phyloP scores from a whole-genome alignment of 495 filamentous ascomycete genomes.

The Xylaria flabelliformis region DNA sequence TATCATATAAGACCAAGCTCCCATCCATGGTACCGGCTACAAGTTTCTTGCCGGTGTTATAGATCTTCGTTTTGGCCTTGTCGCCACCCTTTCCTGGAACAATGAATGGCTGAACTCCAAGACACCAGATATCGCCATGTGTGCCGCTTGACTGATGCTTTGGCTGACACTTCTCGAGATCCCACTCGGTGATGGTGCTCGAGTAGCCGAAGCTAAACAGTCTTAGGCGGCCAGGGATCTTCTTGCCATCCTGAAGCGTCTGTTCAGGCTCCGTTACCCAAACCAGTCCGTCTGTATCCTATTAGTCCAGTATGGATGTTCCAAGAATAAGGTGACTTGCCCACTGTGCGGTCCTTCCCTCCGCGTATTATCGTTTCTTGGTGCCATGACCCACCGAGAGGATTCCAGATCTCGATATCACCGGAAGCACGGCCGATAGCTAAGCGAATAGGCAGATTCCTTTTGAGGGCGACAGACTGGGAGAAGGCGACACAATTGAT shows the following conservation, averaged over 20 bases:
- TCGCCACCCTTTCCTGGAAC: conserved; percentile 30
- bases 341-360: conserved; percentile 68
- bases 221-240: conserved; percentile 73
- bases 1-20: conserved; percentile 82
- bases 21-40: conserved; percentile 94
- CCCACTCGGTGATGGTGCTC: conserved; percentile 91
- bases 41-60: conserved; percentile 67
- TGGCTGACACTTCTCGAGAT: conserved; percentile 77
- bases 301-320: background rate
- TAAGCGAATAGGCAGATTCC: conserved; percentile 65
- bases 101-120: conserved; percentile 78
- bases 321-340: conserved; percentile 11
- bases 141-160: conserved; percentile 85
- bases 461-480: conserved; percentile 69
- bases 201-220: conserved; percentile 98
- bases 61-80: conserved; percentile 30
- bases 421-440: conserved; percentile 94
- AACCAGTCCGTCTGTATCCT: conserved; percentile 80
- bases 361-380: conserved; percentile 87
- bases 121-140: conserved; percentile 95
- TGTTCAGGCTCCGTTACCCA: conserved; percentile 91
- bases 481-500: conserved; percentile 97
- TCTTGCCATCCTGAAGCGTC: conserved; percentile 64
- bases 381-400: conserved; percentile 80
- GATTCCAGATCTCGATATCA: conserved; percentile 99